These are phyloP conservation scores for Petrea volubilis DNA, from an alignment of 257 asterid species.

Conservation along the genomic window DNA sequence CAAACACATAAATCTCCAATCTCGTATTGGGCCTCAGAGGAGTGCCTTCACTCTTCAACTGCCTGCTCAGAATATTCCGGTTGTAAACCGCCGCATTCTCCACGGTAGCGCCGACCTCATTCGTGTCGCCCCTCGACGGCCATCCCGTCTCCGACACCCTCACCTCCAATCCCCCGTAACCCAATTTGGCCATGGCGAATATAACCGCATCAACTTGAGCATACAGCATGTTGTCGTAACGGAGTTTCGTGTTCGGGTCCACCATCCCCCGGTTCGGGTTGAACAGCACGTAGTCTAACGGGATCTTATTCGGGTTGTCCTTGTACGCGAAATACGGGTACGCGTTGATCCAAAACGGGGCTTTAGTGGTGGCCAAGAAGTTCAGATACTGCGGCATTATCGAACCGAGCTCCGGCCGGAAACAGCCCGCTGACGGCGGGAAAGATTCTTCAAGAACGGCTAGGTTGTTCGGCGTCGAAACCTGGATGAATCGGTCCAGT, in stretches of 20 bases:
- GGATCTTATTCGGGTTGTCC: constrained; percentile 52
- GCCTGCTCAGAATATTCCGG: constrained; percentile 60
- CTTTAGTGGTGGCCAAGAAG: constrained; percentile 56
- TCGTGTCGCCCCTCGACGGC: constrained; percentile 75
- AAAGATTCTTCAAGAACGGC: constrained; percentile 68
- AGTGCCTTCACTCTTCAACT: constrained; percentile 61
- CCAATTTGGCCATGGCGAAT: constrained; percentile 67
- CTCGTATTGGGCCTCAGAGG: constrained; percentile 66
- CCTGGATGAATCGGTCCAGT: constrained; percentile 53
- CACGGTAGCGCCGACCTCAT: constrained; percentile 64
- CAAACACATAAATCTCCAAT: constrained; percentile 74
- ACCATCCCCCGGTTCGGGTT: constrained; percentile 67
- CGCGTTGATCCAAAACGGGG: constrained; percentile 89
- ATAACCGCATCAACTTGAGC: constrained; percentile 84
- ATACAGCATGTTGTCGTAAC: constrained; percentile 84
- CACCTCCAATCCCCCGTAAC: constrained; percentile 60
- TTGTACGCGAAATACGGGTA: constrained; percentile 93
- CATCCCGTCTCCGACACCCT: constrained; percentile 86
- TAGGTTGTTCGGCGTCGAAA: constrained; percentile 66
- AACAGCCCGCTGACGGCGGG: constrained; percentile 88
- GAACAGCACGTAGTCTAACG: constrained; percentile 66
- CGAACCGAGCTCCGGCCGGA: constrained; percentile 45
- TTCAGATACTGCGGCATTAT: constrained; percentile 65
- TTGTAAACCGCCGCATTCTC: constrained; percentile 72
- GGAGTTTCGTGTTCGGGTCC: constrained; percentile 62